Conservation (phyloP, 345 rosid genomes). For the Salix dunnii region DNA sequence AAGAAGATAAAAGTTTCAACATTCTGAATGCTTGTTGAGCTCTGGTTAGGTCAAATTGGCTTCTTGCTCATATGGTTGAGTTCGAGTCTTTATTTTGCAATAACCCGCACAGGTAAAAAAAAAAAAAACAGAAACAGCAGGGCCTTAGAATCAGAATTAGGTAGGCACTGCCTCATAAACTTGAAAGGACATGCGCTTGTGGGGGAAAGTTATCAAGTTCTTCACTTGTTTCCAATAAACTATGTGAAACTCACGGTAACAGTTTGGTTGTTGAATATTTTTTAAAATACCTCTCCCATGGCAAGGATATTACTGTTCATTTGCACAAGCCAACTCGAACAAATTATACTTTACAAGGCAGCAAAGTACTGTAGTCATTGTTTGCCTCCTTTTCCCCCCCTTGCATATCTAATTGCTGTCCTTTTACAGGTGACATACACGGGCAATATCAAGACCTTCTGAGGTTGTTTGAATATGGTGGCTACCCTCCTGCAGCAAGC, state of each 20-base stretch:
- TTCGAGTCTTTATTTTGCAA: neutral
- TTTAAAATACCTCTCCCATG: neutral
- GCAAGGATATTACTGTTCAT: neutral
- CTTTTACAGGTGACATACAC: conserved; percentile 77
- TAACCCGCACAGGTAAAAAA: neutral
- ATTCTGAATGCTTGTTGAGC: neutral
- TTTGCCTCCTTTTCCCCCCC: neutral
- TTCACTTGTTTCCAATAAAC: neutral
- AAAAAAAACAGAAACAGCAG: neutral
- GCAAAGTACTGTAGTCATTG: neutral
- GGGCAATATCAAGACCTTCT: conserved; percentile 96
- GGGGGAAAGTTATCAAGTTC: neutral
- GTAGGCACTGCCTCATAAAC: neutral
- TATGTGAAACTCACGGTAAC: neutral
- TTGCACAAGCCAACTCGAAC: neutral
- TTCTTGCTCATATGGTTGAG: neutral
- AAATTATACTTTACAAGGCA: neutral
- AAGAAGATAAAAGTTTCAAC: neutral
- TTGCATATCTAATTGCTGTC: conserved; percentile 10
- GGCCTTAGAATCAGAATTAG: neutral
- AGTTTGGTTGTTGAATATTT: neutral
- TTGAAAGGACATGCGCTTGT: neutral
- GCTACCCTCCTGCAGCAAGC: conserved; percentile 86
- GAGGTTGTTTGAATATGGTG: conserved; percentile 78
- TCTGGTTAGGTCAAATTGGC: neutral